These are phyloP conservation scores for Diplocarpon mali DNA, from an alignment of 2,329 filamentous ascomycete genomes.

Conservation along the genomic window DNA sequence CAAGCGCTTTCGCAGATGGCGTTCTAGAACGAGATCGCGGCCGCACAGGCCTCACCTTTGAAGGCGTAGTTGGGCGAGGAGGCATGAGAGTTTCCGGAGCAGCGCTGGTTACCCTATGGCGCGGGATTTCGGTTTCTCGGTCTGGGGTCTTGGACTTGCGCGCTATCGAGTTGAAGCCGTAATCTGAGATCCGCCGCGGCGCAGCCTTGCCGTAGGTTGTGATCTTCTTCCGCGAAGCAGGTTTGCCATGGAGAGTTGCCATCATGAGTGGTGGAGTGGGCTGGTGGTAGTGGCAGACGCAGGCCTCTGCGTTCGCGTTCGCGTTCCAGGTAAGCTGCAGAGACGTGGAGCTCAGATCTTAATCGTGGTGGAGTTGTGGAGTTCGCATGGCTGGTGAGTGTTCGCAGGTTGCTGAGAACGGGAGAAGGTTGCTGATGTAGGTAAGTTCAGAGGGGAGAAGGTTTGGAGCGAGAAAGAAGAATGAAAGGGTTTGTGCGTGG, in stretches of 20 bases:
- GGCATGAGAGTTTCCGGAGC: background rate
- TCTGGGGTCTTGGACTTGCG: constrained; percentile 18
- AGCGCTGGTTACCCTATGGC: background rate
- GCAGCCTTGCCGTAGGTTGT: constrained; percentile 27
- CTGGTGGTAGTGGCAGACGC: too few species aligned
- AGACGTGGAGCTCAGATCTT: too few species aligned
- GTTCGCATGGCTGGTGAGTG: too few species aligned
- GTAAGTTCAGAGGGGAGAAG: too few species aligned
- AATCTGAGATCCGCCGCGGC: constrained; percentile 23
- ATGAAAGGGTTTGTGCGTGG: background rate
- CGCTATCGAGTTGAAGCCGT: constrained; percentile 15
- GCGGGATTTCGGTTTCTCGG: background rate
- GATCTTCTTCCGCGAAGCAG: constrained; percentile 21
- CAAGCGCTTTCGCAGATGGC: constrained; percentile 1
- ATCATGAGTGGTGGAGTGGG: constrained; percentile 10
- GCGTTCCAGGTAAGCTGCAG: too few species aligned
- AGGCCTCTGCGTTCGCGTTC: too few species aligned
- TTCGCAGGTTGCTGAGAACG: background rate
- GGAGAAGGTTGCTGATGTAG: too few species aligned
- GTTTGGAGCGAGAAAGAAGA: background rate
- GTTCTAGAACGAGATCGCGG: constrained; percentile 4
- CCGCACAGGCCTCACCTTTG: constrained; percentile 5
- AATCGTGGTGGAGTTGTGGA: too few species aligned
- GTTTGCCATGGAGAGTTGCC: constrained; percentile 21
- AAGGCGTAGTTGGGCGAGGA: constrained; percentile 3